Percentiles rank a stretch among this genome's conserved stretches.
Evolutionary conservation across 1,284 basidiomycete species (phyloP).

Genomic region (Tilletia walkeri): DNA sequence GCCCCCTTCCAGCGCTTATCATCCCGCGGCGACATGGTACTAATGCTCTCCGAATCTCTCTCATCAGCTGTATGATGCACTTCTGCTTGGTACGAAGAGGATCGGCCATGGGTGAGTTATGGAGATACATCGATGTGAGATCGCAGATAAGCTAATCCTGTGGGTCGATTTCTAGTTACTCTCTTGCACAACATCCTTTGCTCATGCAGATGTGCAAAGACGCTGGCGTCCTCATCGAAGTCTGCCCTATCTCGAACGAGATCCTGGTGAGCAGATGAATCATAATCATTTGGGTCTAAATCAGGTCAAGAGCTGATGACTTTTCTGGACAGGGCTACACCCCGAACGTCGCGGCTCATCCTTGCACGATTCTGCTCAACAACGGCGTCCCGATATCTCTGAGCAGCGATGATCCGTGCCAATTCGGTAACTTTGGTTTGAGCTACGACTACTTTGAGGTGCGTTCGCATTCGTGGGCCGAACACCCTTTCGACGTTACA

Average conservation of each 20-base stretch:
- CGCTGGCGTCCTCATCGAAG: constrained; percentile 67
- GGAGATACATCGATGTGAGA: background rate
- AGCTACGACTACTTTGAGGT: constrained; percentile 41
- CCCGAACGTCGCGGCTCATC: constrained; percentile 57
- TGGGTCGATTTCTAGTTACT: constrained; percentile 57
- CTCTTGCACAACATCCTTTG: constrained; percentile 70
- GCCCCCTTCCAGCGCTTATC: background rate
- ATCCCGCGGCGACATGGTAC: no score
- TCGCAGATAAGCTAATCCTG: background rate
- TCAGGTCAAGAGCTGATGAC: constrained; percentile 24
- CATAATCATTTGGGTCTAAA: constrained; percentile 22
- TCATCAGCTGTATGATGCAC: constrained; percentile 68
- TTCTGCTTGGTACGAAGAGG: constrained; percentile 71
- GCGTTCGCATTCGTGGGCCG: background rate
- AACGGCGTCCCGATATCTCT: constrained; percentile 69
- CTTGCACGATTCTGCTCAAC: constrained; percentile 67
- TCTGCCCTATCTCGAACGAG: constrained; percentile 56
- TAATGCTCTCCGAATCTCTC: background rate
- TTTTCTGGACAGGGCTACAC: constrained; percentile 26
- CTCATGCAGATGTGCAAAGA: constrained; percentile 69
- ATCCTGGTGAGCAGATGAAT: constrained; percentile 23
- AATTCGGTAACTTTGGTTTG: constrained; percentile 72
- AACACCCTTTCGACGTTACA: background rate
- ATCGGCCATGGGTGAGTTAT: constrained; percentile 67
- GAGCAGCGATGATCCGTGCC: constrained; percentile 70